A percentile compares a stretch with the other conserved stretches of the same genome.
Conservation (phyloP, 2,329 filamentous ascomycete species). For the Neonectria punicea region DNA sequence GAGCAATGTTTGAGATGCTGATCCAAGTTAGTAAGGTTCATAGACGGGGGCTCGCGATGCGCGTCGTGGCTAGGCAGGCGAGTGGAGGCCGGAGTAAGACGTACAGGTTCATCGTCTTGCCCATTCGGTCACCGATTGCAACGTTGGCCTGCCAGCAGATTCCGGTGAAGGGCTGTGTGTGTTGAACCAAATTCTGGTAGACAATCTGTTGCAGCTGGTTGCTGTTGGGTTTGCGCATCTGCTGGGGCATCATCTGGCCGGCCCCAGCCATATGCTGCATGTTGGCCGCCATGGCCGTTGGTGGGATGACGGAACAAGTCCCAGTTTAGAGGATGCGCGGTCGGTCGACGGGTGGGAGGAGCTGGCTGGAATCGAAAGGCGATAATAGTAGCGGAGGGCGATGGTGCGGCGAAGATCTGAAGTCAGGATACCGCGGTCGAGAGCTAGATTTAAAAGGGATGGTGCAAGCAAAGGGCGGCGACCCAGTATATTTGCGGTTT, state of each 20-base stretch:
- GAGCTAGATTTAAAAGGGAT: constrained; percentile 14
- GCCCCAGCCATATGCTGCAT: constrained; percentile 66
- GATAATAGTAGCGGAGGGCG: constrained; percentile 7
- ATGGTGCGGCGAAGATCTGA: constrained; percentile 2
- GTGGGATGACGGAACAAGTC: constrained; percentile 30
- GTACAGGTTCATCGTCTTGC: constrained; percentile 56
- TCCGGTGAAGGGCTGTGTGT: constrained; percentile 46
- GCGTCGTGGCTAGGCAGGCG: background rate
- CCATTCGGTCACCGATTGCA: constrained; percentile 53
- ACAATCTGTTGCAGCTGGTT: constrained; percentile 52
- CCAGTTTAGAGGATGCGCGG: constrained; percentile 28
- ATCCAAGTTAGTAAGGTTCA: constrained; percentile 29
- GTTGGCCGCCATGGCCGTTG: constrained; percentile 69
- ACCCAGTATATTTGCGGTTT: constrained; percentile 12
- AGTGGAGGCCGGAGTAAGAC: constrained; percentile 34
- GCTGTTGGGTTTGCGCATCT: constrained; percentile 48
- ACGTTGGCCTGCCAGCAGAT: constrained; percentile 54
- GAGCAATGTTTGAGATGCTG: constrained; percentile 63
- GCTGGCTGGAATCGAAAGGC: constrained; percentile 4
- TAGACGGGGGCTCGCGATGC: background rate
- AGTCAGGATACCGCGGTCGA: background rate
- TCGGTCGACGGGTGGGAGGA: constrained; percentile 20
- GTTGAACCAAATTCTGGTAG: constrained; percentile 52
- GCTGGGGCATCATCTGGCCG: constrained; percentile 58
- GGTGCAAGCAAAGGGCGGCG: constrained; percentile 23